Evolutionary conservation across 192 early-diverging fungal genomes (phyloP), one percentile per base, ranked within the genome.

Genomic region (Dissophora globulifera): DNA sequence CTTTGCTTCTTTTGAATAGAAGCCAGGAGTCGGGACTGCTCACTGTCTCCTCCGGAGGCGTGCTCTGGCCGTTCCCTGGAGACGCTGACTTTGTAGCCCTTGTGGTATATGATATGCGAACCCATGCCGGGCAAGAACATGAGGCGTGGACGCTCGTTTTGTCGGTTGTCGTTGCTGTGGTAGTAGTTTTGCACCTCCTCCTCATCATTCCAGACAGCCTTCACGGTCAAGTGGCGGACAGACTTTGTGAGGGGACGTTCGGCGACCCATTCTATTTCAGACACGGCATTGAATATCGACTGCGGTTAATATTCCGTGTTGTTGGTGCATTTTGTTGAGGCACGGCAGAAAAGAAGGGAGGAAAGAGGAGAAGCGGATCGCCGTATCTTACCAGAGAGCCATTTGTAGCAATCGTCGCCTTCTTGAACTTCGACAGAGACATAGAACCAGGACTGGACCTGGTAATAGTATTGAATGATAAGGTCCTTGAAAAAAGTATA

Each of bases 401-500:
- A 76, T 32, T 67, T 66, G 52, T 76, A 76, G 22, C 63, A 67
- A 23, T 76, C 72, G 32, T 76, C 72, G 42, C 72, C 72, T 23
- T 76, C 72, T 52, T 76, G 63, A 38, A 76, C 72, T 40, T 76
- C 58, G 17, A 76, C 72, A 6, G 72, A 76, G n/a, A 76, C 72
- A 27, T 76, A 76, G 42, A 76, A 76, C 72, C 72, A 76, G 9
- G 72, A 76, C 33, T 42, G 31, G 46, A 76, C 29, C 46, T 76
- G 51, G 53, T 76, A 47, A 52, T 76, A 76, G 52, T 76, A 76
- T 16, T 50, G 62, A 23, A 62, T 29, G 23, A 55, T 27, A 19
- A 76, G 52, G n/a, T 76, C 72, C 52, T 62, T 76, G 58, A 76
- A 76, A 32, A 76, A 76, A 4, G 72, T 67, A 29, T 76, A 76